phyloP scores from a whole-genome alignment of 1,284 basidiomycete species.

The Lentinus polychrous region DNA sequence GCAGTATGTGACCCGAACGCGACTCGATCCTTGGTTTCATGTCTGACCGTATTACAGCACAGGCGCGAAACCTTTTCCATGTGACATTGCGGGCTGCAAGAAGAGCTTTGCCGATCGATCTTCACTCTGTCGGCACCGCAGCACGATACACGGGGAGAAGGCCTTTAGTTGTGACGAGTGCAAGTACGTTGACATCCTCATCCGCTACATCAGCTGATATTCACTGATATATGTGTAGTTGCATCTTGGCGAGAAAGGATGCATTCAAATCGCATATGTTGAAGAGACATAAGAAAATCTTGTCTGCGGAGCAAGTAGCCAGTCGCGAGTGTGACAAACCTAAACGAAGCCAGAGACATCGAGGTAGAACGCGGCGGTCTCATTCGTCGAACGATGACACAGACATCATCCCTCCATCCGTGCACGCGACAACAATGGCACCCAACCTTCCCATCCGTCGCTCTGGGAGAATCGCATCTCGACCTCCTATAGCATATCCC shows the following conservation, averaged over 20 bases:
- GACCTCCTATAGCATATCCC: no score
- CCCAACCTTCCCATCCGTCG: no score
- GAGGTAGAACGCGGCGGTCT: no score
- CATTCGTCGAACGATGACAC: no score
- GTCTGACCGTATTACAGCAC: slow-evolving; percentile 32
- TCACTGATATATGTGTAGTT: not conserved
- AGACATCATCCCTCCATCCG: no score
- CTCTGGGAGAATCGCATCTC: no score
- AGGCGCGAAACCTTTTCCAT: slow-evolving; percentile 42
- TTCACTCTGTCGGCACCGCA: slow-evolving; percentile 51
- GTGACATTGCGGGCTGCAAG: slow-evolving; percentile 33
- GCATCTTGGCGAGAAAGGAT: not conserved
- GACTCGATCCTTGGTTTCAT: not conserved
- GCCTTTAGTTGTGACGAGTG: slow-evolving; percentile 35
- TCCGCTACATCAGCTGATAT: slow-evolving; percentile 6
- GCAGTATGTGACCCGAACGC: slow-evolving; percentile 37
- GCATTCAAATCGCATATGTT: not conserved
- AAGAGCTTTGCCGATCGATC: slow-evolving; percentile 57
- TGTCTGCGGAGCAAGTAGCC: no score
- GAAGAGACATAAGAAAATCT: not conserved
- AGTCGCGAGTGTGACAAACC: no score
- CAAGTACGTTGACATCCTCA: no score
- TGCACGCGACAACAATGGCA: no score
- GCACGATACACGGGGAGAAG: slow-evolving; percentile 44
- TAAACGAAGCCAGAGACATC: no score